phyloP scores from a whole-genome alignment of 352 stramenopile genomes.

The Salisapilia sapeloensis region DNA sequence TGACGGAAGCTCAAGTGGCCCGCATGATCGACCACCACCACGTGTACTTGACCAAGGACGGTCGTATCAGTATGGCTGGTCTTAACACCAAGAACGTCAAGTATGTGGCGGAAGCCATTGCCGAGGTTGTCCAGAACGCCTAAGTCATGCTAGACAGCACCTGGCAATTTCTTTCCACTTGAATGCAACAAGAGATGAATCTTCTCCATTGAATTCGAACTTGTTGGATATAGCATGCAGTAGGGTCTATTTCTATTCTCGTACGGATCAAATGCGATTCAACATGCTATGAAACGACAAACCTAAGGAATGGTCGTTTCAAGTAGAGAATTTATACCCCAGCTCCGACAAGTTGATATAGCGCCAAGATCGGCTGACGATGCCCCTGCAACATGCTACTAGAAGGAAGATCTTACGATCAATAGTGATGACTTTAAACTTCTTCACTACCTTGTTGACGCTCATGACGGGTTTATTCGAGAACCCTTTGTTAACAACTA shows the following conservation, averaged over 20 bases:
- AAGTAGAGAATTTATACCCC: too few relatives aligned
- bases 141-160: slow-evolving; percentile 14
- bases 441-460: slow-evolving; percentile 25
- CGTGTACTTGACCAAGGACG: slow-evolving; percentile 98
- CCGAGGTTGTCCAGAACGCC: slow-evolving; percentile 83
- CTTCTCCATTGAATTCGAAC: too few relatives aligned
- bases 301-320: too few relatives aligned
- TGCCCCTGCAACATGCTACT: too few relatives aligned
- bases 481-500: slow-evolving; percentile 35
- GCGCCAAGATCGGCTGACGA: too few relatives aligned
- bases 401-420: too few relatives aligned
- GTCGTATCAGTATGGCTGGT: slow-evolving; percentile 95
- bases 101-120: slow-evolving; percentile 91
- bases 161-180: neutral
- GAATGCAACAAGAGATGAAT: neutral
- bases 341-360: too few relatives aligned
- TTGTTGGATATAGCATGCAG: too few relatives aligned
- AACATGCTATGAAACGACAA: too few relatives aligned
- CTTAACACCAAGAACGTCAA: slow-evolving; percentile 94
- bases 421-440: slow-evolving; percentile 15
- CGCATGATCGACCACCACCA: slow-evolving; percentile 91
- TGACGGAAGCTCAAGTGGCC: slow-evolving; percentile 89
- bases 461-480: slow-evolving; percentile 30
- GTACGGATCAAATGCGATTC: too few relatives aligned
- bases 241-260: too few relatives aligned